Evolutionary conservation across 805 yeast genomes (phyloP), one percentile per base, ranked within the genome.

Genomic region (Sungouiella thailandica): DNA sequence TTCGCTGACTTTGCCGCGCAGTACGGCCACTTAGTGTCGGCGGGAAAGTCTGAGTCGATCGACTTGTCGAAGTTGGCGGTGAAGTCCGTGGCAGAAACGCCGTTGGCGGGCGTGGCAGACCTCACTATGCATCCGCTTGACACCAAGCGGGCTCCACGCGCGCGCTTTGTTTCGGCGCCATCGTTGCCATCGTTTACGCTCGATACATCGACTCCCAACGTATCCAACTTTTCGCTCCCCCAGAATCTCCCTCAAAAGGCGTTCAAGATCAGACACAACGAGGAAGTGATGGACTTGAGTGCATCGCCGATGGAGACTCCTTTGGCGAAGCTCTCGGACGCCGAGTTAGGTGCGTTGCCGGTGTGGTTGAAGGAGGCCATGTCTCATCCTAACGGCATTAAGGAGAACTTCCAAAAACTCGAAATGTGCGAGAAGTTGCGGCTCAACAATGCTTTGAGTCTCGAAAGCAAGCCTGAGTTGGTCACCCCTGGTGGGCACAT

Each of bases 391-490:
- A 31, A 32, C 23, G 13, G 28, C 24, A 48, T 60, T 17, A 48
- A 46, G 20, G 44, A 47, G 2, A 55, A 78, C 42, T 89, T 87
- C 55, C 72, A 74, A 43, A 60, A 60, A 29, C 62, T 89, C 28
- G 96, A 90, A 58, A 58, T 72, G 29, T 68, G 73, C 18, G 97
- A 89, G 53, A 76, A 77, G 42, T 68, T 67, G 12, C 65, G 97
- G 26, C 65, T 88, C 37, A 76, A 78, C 30, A 28, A 35, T 15
- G 48, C 47, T 3, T 32, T 46, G 31, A 30, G 29, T 22, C 22
- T 34, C 9, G 18, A 8, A 10, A 17, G n/a, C 11, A 25, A 31
- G 18, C 5, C 30, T 4, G 35, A 38, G 9, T 34, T 42, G 22
- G 15, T 10, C 4, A 43, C 49, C 4, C 48, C 48, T 3, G 53